These are phyloP conservation scores for Mycena indigotica DNA, from an alignment of 768 basidiomycete genomes.

Conservation along the genomic window DNA sequence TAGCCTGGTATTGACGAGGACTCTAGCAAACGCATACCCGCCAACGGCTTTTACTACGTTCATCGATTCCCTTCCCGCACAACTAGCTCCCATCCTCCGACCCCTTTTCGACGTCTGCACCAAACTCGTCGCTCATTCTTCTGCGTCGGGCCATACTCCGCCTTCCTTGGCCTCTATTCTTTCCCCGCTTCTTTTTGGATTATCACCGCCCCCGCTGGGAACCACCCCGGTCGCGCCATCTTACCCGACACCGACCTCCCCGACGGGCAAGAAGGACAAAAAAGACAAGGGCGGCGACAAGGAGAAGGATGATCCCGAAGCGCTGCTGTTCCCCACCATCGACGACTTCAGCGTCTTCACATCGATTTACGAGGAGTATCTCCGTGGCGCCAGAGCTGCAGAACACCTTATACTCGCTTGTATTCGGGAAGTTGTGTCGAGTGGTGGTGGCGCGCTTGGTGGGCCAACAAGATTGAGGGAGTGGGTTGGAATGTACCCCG, in stretches of 20 bases:
- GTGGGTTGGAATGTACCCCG: conserved; percentile 16
- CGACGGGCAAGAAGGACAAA: neutral
- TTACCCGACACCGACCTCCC: conserved; percentile 1
- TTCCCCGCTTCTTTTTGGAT: conserved; percentile 36
- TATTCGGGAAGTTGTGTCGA: conserved; percentile 72
- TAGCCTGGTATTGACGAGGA: neutral
- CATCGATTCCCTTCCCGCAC: conserved; percentile 65
- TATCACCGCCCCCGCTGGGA: conserved; percentile 4
- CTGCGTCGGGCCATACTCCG: conserved; percentile 87
- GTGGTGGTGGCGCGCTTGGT: conserved; percentile 24
- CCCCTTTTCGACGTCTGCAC: conserved; percentile 81
- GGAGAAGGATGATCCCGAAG: conserved; percentile 9
- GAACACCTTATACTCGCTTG: conserved; percentile 93
- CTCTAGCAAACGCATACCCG: conserved; percentile 64
- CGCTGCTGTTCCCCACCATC: conserved; percentile 24
- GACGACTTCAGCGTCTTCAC: conserved; percentile 39
- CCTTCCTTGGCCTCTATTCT: conserved; percentile 88
- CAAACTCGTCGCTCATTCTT: conserved; percentile 80
- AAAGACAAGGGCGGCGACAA: conserved; percentile 4
- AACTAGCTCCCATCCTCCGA: conserved; percentile 68
- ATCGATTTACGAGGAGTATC: conserved; percentile 67
- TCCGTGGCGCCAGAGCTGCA: conserved; percentile 81
- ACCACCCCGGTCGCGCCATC: neutral
- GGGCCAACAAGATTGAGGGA: conserved; percentile 14
- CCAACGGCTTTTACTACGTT: conserved; percentile 69